These are phyloP conservation scores for Harringtonia lauricola DNA, from an alignment of 2,329 filamentous ascomycete species.

Conservation along the genomic window DNA sequence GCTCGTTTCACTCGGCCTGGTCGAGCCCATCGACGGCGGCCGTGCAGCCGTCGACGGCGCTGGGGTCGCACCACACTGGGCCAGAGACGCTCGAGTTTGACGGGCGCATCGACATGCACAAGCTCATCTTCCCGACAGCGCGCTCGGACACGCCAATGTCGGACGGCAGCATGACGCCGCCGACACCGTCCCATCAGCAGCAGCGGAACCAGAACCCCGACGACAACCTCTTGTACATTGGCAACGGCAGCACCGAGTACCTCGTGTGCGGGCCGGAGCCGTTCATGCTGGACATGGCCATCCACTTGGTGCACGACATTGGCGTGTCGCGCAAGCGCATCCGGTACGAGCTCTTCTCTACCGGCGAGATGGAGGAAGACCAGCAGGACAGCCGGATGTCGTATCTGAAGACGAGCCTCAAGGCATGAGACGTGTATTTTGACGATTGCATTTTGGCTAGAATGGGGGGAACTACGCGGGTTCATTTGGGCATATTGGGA, in stretches of 20 bases:
- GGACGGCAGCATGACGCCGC: not conserved
- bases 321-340: constrained; percentile 27
- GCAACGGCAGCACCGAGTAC: constrained; percentile 36
- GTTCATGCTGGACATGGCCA: constrained; percentile 41
- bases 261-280: constrained; percentile 43
- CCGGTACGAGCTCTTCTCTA: constrained; percentile 36
- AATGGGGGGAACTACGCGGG: no score
- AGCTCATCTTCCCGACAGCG: constrained; percentile 17
- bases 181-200: no score
- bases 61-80: not conserved
- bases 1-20: not conserved
- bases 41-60: not conserved
- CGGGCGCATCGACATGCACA: constrained; percentile 34
- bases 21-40: not conserved
- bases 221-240: constrained; percentile 32
- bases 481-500: no score
- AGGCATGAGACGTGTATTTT: not conserved
- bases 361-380: constrained; percentile 20
- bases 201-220: constrained; percentile 9
- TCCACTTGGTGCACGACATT: constrained; percentile 26
- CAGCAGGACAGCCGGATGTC: constrained; percentile 7
- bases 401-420: not conserved
- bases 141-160: not conserved
- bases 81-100: constrained; percentile 32
- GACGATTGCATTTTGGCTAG: no score